phyloP scores from a whole-genome alignment of 2,329 filamentous ascomycete genomes.

The Geosmithia putterillii region DNA sequence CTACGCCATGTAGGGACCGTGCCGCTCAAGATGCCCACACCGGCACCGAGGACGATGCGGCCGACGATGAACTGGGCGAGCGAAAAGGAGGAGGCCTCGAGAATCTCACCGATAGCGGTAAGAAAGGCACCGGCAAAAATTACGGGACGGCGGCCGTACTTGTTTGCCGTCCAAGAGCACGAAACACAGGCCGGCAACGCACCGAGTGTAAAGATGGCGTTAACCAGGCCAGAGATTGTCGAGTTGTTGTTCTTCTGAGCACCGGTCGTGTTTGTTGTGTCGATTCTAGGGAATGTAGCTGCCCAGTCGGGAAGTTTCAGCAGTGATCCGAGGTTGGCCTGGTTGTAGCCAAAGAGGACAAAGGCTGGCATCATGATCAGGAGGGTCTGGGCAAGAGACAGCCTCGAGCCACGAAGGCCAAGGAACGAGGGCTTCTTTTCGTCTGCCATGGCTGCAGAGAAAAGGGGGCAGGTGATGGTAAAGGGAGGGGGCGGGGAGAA shows the following conservation, averaged over 20 bases:
- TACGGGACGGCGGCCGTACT: conserved; percentile 42
- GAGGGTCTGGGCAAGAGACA: conserved; percentile 23
- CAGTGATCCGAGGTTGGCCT: conserved; percentile 59
- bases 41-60: not conserved
- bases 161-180: conserved; percentile 37
- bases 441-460: too few relatives aligned
- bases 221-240: conserved; percentile 28
- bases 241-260: conserved; percentile 25
- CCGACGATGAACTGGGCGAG: not conserved
- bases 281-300: conserved; percentile 32
- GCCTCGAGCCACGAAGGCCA: conserved; percentile 20
- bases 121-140: conserved; percentile 22
- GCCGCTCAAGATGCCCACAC: not conserved
- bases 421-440: conserved; percentile 5
- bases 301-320: conserved; percentile 50
- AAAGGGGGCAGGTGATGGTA: too few relatives aligned
- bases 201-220: conserved; percentile 41
- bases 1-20: not conserved
- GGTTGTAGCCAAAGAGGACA: conserved; percentile 44
- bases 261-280: conserved; percentile 34
- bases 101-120: not conserved
- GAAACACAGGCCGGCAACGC: conserved; percentile 38
- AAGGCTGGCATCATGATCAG: conserved; percentile 29
- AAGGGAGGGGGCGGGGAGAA: too few relatives aligned
- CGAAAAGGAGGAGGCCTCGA: not conserved